phyloP scores from a whole-genome alignment of 2,329 filamentous ascomycete genomes.

The Pezicula rhizophila region DNA sequence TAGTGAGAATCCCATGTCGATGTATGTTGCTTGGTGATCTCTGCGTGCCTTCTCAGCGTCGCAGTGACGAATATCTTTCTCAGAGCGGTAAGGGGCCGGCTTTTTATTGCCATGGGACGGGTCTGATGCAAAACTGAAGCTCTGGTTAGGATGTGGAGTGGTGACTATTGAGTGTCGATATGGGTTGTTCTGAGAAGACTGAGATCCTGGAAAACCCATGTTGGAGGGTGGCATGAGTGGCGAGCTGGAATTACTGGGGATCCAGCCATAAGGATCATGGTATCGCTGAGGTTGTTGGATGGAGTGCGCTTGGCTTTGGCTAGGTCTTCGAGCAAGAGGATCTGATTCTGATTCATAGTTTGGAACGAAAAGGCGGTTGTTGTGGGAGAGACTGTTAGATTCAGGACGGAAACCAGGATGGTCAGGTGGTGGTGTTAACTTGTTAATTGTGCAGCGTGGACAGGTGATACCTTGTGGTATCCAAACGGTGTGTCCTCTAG shows the following conservation, averaged over 20 bases:
- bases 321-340: background rate
- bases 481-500: background rate
- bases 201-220: background rate
- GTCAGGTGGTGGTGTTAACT: background rate
- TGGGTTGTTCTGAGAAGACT: background rate
- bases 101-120: background rate
- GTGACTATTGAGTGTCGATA: background rate
- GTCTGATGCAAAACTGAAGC: background rate
- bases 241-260: background rate
- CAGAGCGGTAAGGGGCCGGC: background rate
- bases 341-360: background rate
- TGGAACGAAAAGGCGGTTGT: background rate
- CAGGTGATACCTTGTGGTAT: background rate
- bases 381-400: background rate
- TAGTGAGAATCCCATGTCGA: background rate
- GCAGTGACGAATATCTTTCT: constrained; percentile 1
- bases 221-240: background rate
- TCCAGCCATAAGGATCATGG: background rate
- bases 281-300: background rate
- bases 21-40: constrained; percentile 1
- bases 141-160: background rate
- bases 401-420: background rate
- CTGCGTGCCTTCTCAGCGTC: background rate
- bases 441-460: constrained; percentile 1
- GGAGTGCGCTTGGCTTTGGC: background rate